These are phyloP conservation scores for Zostera marina DNA, from an alignment of 116 monocot species.

Conservation along the genomic window DNA sequence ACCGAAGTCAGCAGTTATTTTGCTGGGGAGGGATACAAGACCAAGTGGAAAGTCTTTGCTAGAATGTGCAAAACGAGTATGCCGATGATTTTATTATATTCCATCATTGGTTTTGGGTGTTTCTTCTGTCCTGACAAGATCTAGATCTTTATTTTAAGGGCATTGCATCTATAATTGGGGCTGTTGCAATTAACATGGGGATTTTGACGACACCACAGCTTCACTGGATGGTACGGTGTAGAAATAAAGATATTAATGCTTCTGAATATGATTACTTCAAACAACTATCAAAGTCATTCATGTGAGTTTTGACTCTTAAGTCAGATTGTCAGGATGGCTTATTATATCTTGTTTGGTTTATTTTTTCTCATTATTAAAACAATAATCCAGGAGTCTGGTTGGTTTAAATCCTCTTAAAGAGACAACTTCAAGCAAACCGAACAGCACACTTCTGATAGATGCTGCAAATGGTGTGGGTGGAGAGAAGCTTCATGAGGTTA, in stretches of 20 bases:
- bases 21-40: slow-evolving; percentile 91
- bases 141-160: slow-evolving; percentile 26
- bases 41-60: slow-evolving; percentile 68
- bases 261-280: slow-evolving; percentile 61
- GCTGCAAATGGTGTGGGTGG: slow-evolving; percentile 96
- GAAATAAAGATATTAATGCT: slow-evolving; percentile 52
- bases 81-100: background rate
- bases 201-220: slow-evolving; percentile 92
- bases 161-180: slow-evolving; percentile 59
- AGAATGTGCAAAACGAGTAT: slow-evolving; percentile 66
- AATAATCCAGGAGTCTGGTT: slow-evolving; percentile 33
- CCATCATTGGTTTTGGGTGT: too few relatives aligned
- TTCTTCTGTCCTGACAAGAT: too few relatives aligned
- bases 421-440: slow-evolving; percentile 2
- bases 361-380: background rate
- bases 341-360: background rate
- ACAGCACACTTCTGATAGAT: slow-evolving; percentile 49
- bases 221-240: slow-evolving; percentile 88
- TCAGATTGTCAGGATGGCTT: background rate
- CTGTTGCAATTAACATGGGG: slow-evolving; percentile 73
- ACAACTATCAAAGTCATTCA: slow-evolving; percentile 65
- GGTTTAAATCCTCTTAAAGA: slow-evolving; percentile 37
- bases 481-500: slow-evolving; percentile 57
- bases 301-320: slow-evolving; percentile 29
- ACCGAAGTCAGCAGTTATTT: slow-evolving; percentile 31